Evolutionary conservation across 176 grass and related monocot genomes (phyloP), one percentile per base, ranked within the genome.

Genomic region (Carex kokanica): DNA sequence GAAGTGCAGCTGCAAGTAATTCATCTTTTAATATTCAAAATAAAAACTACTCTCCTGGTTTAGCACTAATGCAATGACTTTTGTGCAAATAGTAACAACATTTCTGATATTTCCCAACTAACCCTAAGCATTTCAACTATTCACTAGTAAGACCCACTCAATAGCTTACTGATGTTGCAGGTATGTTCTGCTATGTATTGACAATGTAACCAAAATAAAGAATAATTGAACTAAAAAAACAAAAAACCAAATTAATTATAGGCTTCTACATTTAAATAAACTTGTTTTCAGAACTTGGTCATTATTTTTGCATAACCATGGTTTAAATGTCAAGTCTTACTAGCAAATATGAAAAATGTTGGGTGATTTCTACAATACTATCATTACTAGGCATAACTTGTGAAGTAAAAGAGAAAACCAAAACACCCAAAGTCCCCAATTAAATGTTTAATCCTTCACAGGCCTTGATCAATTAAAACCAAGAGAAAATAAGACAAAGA

Each of bases 1-100:
- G 20, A 98, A 93, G 84, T 93, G 91, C 63, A 98, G 88, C 96
- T 95, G 90, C 89, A 82, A 81, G 60, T 78, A 78, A 55, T 78
- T 56, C 23, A 78, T 55, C 45, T 78, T 31, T 31, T 78, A 56
- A 55, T 55, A 6, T 56, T 53, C 45, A 75, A 75, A 29, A 24
- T 74, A 20, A 78, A 17, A 32, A 9, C 14, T 78, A 27, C 5
- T 3, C 24, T 56, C 73, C 47, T 56, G 73, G 0, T 32, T 66
- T 66, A 66, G 25, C 34, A 68, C 4, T 21, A 41, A 70, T 70
- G 67, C 67, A 70, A 61, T 2, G 18, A 70, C 36, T 43, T 43
- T 2, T 70, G 7, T 41, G 31, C 66, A 32, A 38, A 34, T 36
- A 67, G 31, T 14, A 67, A 67, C 64, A 36, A 36, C 27, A 34